phyloP scores from a whole-genome alignment of 805 yeast genomes.

The Vanderwaltozyma polyspora region DNA sequence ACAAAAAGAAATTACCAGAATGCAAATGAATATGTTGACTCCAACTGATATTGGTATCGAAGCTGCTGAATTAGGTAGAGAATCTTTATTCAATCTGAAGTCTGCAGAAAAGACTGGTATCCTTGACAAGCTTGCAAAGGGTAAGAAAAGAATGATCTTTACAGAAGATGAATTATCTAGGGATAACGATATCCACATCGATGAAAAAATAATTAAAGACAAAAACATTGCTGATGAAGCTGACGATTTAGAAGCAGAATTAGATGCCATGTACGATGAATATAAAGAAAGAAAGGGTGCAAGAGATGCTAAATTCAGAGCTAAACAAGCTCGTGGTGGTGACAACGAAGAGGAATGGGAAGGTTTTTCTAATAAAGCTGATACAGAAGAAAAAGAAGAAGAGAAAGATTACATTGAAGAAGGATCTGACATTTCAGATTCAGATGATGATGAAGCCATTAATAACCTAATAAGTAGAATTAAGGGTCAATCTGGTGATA shows the following conservation, averaged over 20 bases:
- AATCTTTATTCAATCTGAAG: slow-evolving; percentile 69
- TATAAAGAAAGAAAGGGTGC: slow-evolving; percentile 60
- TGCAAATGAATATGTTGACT: slow-evolving; percentile 94
- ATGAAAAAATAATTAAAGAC: slow-evolving; percentile 30
- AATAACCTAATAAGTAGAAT: slow-evolving; percentile 45
- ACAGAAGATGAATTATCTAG: slow-evolving; percentile 41
- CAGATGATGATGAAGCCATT: slow-evolving; percentile 67
- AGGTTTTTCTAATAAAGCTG: slow-evolving; percentile 47
- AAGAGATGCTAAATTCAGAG: slow-evolving; percentile 55
- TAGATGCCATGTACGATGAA: slow-evolving; percentile 68
- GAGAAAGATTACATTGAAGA: slow-evolving; percentile 36
- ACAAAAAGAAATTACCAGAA: slow-evolving; percentile 77
- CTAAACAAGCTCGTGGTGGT: slow-evolving; percentile 65
- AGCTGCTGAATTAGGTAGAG: slow-evolving; percentile 71
- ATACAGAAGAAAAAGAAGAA: slow-evolving; percentile 27
- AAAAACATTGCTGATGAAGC: slow-evolving; percentile 35
- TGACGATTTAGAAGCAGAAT: slow-evolving; percentile 67
- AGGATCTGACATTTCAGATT: slow-evolving; percentile 37
- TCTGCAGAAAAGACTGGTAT: slow-evolving; percentile 84
- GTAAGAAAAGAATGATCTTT: slow-evolving; percentile 57
- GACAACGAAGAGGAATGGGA: slow-evolving; percentile 71
- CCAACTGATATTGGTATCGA: slow-evolving; percentile 90
- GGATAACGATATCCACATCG: slow-evolving; percentile 49
- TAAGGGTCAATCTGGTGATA: slow-evolving; percentile 35
- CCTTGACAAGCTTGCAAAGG: slow-evolving; percentile 58